phyloP scores from a whole-genome alignment of 768 basidiomycete genomes.

The Grammothele lineata region DNA sequence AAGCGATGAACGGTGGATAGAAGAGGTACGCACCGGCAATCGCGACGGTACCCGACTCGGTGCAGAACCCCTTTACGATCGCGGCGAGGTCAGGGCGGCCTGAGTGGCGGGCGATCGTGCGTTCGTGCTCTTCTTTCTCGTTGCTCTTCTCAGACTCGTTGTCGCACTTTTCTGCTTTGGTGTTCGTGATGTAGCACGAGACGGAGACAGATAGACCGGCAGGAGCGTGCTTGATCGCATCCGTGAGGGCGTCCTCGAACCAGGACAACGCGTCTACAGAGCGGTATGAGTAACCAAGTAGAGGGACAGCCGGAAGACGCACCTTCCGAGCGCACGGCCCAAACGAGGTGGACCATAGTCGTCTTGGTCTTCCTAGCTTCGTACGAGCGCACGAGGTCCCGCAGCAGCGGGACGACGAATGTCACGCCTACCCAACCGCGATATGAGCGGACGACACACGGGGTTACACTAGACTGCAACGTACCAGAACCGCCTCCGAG shows the following conservation, averaged over 20 bases:
- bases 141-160: conserved; percentile 7
- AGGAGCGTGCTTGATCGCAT: conserved; percentile 6
- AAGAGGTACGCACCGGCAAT: conserved; percentile 28
- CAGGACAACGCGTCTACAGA: conserved; percentile 18
- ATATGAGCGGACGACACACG: too few relatives aligned
- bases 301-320: background rate
- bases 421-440: too few relatives aligned
- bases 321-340: conserved; percentile 21
- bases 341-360: conserved; percentile 23
- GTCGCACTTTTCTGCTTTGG: conserved; percentile 13
- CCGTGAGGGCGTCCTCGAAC: conserved; percentile 16
- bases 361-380: too few relatives aligned
- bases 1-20: too few relatives aligned
- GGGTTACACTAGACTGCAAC: too few relatives aligned
- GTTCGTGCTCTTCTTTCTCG: conserved; percentile 15
- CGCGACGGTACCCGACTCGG: conserved; percentile 15
- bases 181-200: background rate
- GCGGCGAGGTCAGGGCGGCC: conserved; percentile 7
- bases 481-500: too few relatives aligned
- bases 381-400: too few relatives aligned
- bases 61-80: background rate
- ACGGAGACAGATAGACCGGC: conserved; percentile 8
- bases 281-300: background rate
- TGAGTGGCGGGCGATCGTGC: conserved; percentile 9
- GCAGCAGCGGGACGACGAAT: too few relatives aligned